Evolutionary conservation across 495 filamentous ascomycete genomes (phyloP).

Genomic region (Aspergillus ostianus): DNA sequence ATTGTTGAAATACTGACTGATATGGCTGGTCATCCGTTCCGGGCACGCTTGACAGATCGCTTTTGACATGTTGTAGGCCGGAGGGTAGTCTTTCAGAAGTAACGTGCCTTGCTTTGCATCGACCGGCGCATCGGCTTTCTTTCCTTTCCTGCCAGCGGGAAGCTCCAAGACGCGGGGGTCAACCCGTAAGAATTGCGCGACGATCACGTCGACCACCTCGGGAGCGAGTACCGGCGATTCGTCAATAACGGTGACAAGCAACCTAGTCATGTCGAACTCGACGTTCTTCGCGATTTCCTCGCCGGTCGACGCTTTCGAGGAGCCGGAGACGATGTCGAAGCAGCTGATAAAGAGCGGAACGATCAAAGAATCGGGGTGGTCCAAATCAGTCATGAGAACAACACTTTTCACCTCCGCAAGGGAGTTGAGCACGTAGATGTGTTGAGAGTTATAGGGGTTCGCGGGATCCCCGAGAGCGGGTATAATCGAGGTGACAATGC

Average conservation of each 20-base stretch:
- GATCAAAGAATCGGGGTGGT: slow-evolving; percentile 71
- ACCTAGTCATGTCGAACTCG: slow-evolving; percentile 83
- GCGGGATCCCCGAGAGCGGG: slow-evolving; percentile 84
- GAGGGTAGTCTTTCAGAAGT: slow-evolving; percentile 77
- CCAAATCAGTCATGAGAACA: slow-evolving; percentile 87
- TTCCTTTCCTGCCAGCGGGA: slow-evolving; percentile 45
- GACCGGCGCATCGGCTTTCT: slow-evolving; percentile 56
- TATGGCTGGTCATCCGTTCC: slow-evolving; percentile 89
- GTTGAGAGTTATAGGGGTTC: slow-evolving; percentile 87
- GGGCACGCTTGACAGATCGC: slow-evolving; percentile 86
- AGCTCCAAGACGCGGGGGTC: slow-evolving; percentile 58
- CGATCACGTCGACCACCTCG: slow-evolving; percentile 87
- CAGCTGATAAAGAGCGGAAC: slow-evolving; percentile 78
- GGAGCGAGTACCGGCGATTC: slow-evolving; percentile 77
- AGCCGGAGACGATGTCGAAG: slow-evolving; percentile 88
- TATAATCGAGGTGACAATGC: slow-evolving; percentile 78
- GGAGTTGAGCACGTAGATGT: slow-evolving; percentile 84
- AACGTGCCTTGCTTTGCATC: slow-evolving; percentile 78
- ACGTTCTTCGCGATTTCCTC: slow-evolving; percentile 86
- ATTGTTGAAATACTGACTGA: slow-evolving; percentile 96
- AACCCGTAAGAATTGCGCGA: slow-evolving; percentile 90
- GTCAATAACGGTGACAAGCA: slow-evolving; percentile 82
- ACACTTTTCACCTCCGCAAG: slow-evolving; percentile 93
- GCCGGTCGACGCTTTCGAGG: slow-evolving; percentile 66
- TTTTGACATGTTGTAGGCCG: slow-evolving; percentile 95